phyloP scores from a whole-genome alignment of 2,329 filamentous ascomycete species.

The Fusarium secorum region DNA sequence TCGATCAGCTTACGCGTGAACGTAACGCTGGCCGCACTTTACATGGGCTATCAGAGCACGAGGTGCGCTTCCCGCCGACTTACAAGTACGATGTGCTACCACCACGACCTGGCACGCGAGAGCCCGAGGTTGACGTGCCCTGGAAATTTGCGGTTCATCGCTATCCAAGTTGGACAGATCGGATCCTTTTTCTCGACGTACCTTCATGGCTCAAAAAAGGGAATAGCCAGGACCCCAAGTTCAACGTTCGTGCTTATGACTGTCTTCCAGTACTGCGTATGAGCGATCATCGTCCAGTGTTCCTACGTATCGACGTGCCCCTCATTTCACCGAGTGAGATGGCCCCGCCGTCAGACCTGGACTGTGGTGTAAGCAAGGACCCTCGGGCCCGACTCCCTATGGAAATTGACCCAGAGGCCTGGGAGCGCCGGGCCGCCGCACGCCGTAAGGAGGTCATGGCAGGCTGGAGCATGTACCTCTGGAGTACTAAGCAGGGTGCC shows the following conservation, averaged over 20 bases:
- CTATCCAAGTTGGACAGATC: conserved; percentile 93
- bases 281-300: conserved; percentile 89
- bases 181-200: conserved; percentile 78
- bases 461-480: conserved; percentile 64
- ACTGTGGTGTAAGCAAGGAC: conserved; percentile 45
- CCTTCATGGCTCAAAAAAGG: conserved; percentile 58
- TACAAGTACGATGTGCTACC: conserved; percentile 79
- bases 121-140: conserved; percentile 39
- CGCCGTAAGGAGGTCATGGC: conserved; percentile 56
- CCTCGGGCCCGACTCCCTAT: conserved; percentile 58
- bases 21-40: conserved; percentile 72
- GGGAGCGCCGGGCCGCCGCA: conserved; percentile 59
- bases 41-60: conserved; percentile 79
- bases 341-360: conserved; percentile 42
- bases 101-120: conserved; percentile 45
- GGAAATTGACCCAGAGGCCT: conserved; percentile 62
- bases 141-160: conserved; percentile 73
- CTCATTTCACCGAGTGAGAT: conserved; percentile 57
- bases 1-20: conserved; percentile 84
- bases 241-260: conserved; percentile 71
- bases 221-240: conserved; percentile 34
- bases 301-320: conserved; percentile 73
- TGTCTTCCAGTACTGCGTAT: conserved; percentile 80
- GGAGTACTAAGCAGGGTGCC: conserved; percentile 61
- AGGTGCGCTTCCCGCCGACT: conserved; percentile 84